These are phyloP conservation scores for Saccharomyces hybrid DNA, from an alignment of 1,139 yeast genomes.

Conservation along the genomic window DNA sequence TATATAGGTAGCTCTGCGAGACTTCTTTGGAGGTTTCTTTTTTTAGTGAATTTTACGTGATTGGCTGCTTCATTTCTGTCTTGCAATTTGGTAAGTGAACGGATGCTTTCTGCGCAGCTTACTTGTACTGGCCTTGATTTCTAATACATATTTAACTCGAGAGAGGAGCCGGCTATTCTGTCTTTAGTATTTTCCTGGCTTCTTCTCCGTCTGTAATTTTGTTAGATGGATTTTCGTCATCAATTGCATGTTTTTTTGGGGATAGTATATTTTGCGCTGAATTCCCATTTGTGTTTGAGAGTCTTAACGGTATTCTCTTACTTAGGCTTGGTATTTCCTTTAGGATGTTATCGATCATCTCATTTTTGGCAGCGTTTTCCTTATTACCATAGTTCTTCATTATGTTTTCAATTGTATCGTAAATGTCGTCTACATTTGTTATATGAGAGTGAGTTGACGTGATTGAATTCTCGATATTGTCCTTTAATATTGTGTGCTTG, in stretches of 20 bases:
- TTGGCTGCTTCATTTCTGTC: background rate
- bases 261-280: background rate
- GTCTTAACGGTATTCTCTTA: background rate
- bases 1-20: background rate
- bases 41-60: background rate
- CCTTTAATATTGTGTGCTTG: constrained; percentile 7
- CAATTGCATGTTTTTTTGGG: background rate
- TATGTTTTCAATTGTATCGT: background rate
- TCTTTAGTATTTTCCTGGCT: background rate
- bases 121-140: background rate
- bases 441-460: background rate
- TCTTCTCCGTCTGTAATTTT: background rate
- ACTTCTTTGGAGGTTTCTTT: background rate
- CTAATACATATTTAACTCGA: background rate
- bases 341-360: background rate
- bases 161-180: background rate
- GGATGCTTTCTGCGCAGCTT: background rate
- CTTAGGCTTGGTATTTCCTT: background rate
- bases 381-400: background rate
- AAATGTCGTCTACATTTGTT: constrained; percentile 1
- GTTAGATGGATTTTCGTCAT: background rate
- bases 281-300: background rate
- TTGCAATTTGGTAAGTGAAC: background rate
- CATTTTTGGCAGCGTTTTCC: background rate
- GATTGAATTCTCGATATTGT: background rate